Conservation (phyloP, 768 basidiomycete genomes). For the Leccinellum rugosiceps region DNA sequence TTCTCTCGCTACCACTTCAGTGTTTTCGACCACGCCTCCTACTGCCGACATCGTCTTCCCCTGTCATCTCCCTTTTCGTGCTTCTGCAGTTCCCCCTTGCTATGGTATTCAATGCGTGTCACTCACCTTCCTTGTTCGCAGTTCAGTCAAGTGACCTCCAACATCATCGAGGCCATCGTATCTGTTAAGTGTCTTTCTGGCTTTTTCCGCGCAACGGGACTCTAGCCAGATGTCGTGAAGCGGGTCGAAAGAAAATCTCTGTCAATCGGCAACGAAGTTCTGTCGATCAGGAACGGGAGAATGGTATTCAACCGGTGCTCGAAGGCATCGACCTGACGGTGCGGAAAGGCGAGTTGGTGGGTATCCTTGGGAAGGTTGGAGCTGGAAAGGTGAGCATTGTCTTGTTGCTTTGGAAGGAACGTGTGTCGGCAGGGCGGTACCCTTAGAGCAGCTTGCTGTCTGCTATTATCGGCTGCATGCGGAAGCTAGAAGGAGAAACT, state of each 20-base stretch:
- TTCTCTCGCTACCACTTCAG: constrained; percentile 73
- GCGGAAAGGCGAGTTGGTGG: constrained; percentile 81
- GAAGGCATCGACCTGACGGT: constrained; percentile 74
- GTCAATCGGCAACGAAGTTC: constrained; percentile 61
- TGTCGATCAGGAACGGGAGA: constrained; percentile 65
- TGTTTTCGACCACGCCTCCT: constrained; percentile 59
- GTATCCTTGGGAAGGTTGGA: constrained; percentile 85
- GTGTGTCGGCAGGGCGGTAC: background rate
- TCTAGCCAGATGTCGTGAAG: constrained; percentile 74
- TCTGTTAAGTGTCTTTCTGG: constrained; percentile 73
- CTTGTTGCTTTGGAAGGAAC: background rate
- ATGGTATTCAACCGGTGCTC: constrained; percentile 54
- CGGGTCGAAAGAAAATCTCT: constrained; percentile 42
- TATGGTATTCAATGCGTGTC: constrained; percentile 48
- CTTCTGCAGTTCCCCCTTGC: constrained; percentile 82
- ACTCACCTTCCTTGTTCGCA: constrained; percentile 26
- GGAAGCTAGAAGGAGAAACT: constrained; percentile 68
- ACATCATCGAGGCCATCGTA: constrained; percentile 83
- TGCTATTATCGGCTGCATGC: constrained; percentile 88
- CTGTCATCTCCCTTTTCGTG: constrained; percentile 90
- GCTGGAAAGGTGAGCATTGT: constrained; percentile 68
- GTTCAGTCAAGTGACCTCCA: constrained; percentile 72
- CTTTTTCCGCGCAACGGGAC: constrained; percentile 76
- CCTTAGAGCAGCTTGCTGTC: constrained; percentile 67
- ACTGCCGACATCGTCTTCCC: constrained; percentile 94